Evolutionary conservation across 108 stramenopile genomes (phyloP), one percentile per base, ranked within the genome.

Genomic region (Seminavis robusta): DNA sequence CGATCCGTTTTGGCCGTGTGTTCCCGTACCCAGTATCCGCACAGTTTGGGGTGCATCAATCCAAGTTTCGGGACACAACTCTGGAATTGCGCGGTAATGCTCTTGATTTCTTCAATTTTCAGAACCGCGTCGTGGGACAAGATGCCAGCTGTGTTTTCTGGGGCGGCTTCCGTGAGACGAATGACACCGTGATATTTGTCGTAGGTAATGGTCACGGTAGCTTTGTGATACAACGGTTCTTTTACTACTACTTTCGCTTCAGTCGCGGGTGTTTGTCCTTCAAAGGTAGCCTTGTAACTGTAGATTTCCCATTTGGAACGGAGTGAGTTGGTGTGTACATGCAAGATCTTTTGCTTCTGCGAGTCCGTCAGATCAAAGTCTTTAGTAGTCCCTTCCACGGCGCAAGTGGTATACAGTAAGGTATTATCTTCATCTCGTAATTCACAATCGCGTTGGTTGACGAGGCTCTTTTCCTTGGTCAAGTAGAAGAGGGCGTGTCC

Each of bases 21-120:
- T 44, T 64, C 63, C 63, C 63, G 56, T 13, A 56, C 45, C 63
- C 63, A 64, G 30, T 36, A 56, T 5, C 54, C 63, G 21, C 13
- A 36, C 11, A 56, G 54, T 21, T 53, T 27, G 16, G 63, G 54
- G 36, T 55, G 54, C 9, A 34, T n/a, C 28, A 56, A 17, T 13
- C 39, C 43, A 2, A 37, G 44, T 9, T 59, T 46, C 16, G 61
- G 61, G 19, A 62, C 27, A 52, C 20, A 62, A 17, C 44, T 47
- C 33, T 62, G 61, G 25, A 47, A 62, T 27, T 62, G 61, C 2
- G 61, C 48, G 15, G 61, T 62, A 16, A 50, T 38, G 25, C 46
- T 48, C n/a, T 15, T 20, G 11, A 62, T 62, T 62, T 62, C 48
- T 42, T 62, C 61, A 1, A 52, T 33, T 21, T 30, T 39, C 34